Conservation (phyloP, 2,329 filamentous ascomycete genomes). For the Diplodia scrobiculata region DNA sequence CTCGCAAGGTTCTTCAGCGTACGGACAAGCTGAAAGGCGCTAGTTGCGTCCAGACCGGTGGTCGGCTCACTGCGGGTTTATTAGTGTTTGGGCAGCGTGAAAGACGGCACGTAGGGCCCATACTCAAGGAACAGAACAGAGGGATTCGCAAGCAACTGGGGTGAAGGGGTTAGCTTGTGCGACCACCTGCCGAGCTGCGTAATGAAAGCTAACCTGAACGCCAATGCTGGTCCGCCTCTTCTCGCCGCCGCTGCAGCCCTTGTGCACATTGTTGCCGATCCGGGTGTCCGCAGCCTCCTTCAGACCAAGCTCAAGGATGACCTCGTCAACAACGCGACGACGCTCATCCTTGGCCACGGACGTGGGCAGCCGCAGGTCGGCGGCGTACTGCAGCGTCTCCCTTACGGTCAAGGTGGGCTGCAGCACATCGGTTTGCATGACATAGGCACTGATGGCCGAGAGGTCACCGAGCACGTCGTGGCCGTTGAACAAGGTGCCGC, state of each 20-base stretch:
- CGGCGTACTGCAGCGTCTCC: constrained; percentile 73
- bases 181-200: not conserved
- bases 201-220: constrained; percentile 57
- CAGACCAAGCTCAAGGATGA: constrained; percentile 72
- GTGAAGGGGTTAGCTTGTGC: not conserved
- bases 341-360: constrained; percentile 63
- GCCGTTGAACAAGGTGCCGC: constrained; percentile 65
- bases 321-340: constrained; percentile 68
- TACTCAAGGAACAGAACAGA: constrained; percentile 72
- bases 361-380: constrained; percentile 68
- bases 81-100: not conserved
- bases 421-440: constrained; percentile 75
- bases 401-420: constrained; percentile 73
- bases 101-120: constrained; percentile 5
- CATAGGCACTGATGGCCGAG: constrained; percentile 63
- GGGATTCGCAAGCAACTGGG: constrained; percentile 68
- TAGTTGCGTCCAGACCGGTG: constrained; percentile 75
- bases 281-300: constrained; percentile 76
- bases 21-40: constrained; percentile 71
- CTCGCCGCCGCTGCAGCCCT: constrained; percentile 77
- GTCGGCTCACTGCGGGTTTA: constrained; percentile 61
- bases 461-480: constrained; percentile 38
- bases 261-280: constrained; percentile 70
- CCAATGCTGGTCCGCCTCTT: constrained; percentile 76
- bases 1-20: constrained; percentile 68